These are phyloP conservation scores for Microbotryum violaceum DNA, from an alignment of 1,284 basidiomycete genomes.

Conservation along the genomic window DNA sequence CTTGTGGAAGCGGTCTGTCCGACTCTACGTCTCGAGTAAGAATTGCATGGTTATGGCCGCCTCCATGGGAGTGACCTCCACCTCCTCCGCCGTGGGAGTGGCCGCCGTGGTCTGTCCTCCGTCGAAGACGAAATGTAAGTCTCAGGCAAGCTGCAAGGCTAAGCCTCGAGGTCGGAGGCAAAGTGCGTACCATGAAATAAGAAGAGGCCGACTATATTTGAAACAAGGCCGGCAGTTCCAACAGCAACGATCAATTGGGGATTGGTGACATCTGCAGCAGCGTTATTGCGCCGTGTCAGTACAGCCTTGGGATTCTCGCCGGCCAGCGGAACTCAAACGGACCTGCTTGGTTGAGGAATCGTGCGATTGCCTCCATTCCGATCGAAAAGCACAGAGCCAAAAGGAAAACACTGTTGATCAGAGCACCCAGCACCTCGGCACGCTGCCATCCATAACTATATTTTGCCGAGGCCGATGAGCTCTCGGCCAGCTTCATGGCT, in stretches of 20 bases:
- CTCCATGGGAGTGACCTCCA: slow-evolving; percentile 30
- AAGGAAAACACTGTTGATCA: slow-evolving; percentile 94
- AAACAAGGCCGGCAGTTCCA: slow-evolving; percentile 77
- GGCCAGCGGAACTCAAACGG: slow-evolving; percentile 26
- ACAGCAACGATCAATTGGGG: slow-evolving; percentile 84
- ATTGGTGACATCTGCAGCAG: slow-evolving; percentile 68
- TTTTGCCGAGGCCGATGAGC: slow-evolving; percentile 47
- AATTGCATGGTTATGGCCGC: slow-evolving; percentile 27
- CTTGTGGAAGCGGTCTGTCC: slow-evolving; percentile 8
- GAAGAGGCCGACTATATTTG: slow-evolving; percentile 88
- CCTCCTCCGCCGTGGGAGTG: slow-evolving; percentile 29
- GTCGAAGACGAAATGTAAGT: slow-evolving; percentile 7
- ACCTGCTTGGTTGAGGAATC: slow-evolving; percentile 81
- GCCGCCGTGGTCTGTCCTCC: slow-evolving; percentile 53
- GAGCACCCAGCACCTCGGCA: slow-evolving; percentile 92
- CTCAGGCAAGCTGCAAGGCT: background rate
- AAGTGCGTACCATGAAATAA: slow-evolving; percentile 75
- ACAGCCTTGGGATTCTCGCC: background rate
- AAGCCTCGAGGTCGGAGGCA: background rate
- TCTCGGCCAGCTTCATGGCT: slow-evolving; percentile 59
- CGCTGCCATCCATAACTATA: slow-evolving; percentile 97
- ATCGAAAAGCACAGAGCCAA: slow-evolving; percentile 94
- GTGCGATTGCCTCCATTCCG: slow-evolving; percentile 80
- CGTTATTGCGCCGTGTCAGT: background rate
- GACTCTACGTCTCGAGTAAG: slow-evolving; percentile 5